These are phyloP conservation scores for Xylariaceae sp. DNA, from an alignment of 2,329 filamentous ascomycete species.

Conservation along the genomic window DNA sequence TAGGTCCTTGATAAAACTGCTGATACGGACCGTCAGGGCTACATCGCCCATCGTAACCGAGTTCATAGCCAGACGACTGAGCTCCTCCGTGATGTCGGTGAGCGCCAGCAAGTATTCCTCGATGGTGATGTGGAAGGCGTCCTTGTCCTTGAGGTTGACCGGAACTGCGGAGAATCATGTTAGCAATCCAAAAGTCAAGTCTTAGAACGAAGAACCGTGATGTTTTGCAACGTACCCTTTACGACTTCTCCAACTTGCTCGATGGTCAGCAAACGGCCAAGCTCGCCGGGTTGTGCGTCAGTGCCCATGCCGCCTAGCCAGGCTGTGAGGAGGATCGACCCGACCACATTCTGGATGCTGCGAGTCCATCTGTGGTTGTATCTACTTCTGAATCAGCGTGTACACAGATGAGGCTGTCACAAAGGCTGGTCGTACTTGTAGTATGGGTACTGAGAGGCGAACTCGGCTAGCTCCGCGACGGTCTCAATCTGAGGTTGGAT, in stretches of 20 bases:
- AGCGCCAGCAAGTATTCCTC: slow-evolving; percentile 94
- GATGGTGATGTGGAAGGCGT: slow-evolving; percentile 92
- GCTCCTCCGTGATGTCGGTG: slow-evolving; percentile 84
- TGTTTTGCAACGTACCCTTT: slow-evolving; percentile 52
- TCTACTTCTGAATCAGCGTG: slow-evolving; percentile 34
- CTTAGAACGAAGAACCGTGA: not conserved
- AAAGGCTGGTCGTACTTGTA: slow-evolving; percentile 67
- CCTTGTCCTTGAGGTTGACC: slow-evolving; percentile 83
- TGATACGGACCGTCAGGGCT: slow-evolving; percentile 79
- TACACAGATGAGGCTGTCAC: not conserved
- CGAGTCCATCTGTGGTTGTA: slow-evolving; percentile 85
- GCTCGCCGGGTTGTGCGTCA: slow-evolving; percentile 51
- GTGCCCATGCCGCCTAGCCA: slow-evolving; percentile 76
- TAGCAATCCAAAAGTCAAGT: not conserved
- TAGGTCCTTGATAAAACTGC: slow-evolving; percentile 89
- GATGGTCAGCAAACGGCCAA: slow-evolving; percentile 74
- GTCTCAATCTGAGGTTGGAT: slow-evolving; percentile 72
- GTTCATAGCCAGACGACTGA: slow-evolving; percentile 88
- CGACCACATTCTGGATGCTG: slow-evolving; percentile 75
- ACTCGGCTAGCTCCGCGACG: slow-evolving; percentile 65
- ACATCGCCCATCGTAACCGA: slow-evolving; percentile 91
- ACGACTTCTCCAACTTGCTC: slow-evolving; percentile 82
- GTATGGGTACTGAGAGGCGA: slow-evolving; percentile 86
- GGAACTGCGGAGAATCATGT: slow-evolving; percentile 58
- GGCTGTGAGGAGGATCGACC: slow-evolving; percentile 55